Evolutionary conservation across 495 filamentous ascomycete species (phyloP).

Genomic region (Tuber indicum): DNA sequence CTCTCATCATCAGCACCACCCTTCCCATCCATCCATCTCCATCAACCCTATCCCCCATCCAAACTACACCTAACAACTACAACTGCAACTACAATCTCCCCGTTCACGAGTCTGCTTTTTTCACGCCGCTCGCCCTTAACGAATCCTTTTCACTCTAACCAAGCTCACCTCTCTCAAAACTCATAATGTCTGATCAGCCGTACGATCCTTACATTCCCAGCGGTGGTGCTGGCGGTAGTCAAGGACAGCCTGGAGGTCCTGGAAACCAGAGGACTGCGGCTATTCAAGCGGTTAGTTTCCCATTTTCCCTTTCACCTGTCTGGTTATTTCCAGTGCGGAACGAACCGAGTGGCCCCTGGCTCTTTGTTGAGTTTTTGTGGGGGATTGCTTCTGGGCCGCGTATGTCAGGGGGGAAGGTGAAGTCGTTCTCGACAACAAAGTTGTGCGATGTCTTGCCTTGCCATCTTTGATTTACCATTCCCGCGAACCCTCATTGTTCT

Average conservation of each 20-base stretch:
- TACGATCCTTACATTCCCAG: constrained; percentile 90
- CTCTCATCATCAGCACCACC: constrained; percentile 15
- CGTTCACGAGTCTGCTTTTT: constrained; percentile 1
- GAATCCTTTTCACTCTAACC: constrained; percentile 12
- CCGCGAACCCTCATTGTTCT: neutral
- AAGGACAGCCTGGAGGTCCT: constrained; percentile 31
- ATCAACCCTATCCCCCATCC: constrained; percentile 6
- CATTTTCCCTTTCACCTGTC: constrained; percentile 19
- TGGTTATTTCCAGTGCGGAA: neutral
- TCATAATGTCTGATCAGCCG: constrained; percentile 62
- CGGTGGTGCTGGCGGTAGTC: constrained; percentile 48
- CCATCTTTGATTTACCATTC: neutral
- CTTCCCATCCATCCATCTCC: constrained; percentile 14
- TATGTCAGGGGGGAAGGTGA: neutral
- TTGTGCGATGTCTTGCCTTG: neutral
- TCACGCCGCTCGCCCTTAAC: constrained; percentile 1
- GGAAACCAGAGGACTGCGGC: constrained; percentile 62
- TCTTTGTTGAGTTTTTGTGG: neutral
- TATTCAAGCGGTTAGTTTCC: constrained; percentile 69
- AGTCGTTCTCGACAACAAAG: neutral
- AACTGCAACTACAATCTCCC: constrained; percentile 1
- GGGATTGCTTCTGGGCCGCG: neutral
- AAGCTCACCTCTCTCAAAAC: constrained; percentile 3
- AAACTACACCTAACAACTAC: constrained; percentile 9
- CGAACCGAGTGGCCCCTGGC: neutral